Conservation (phyloP, 2,329 filamentous ascomycete genomes). For the Arthrinium phaeospermum region DNA sequence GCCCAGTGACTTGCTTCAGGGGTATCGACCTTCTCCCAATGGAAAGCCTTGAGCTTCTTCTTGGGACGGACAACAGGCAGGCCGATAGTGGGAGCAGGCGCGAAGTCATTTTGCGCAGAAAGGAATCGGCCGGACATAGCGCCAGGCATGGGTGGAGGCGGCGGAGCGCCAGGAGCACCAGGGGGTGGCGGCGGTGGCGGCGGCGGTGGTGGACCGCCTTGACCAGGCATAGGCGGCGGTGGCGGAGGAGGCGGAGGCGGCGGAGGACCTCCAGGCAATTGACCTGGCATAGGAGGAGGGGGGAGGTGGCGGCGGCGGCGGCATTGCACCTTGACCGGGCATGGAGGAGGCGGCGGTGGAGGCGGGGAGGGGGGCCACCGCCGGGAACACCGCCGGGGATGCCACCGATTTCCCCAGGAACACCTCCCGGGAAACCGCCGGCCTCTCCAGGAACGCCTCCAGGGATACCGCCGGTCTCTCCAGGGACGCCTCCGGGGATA, state of each 20-base stretch:
- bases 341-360: slow-evolving; percentile 1
- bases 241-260: slow-evolving; percentile 46
- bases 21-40: slow-evolving; percentile 98
- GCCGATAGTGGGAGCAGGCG: slow-evolving; percentile 63
- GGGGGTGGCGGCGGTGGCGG: slow-evolving; percentile 55
- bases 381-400: slow-evolving; percentile 23
- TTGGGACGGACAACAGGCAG: slow-evolving; percentile 87
- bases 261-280: slow-evolving; percentile 34
- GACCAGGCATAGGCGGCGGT: slow-evolving; percentile 33
- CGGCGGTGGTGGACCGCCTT: slow-evolving; percentile 37
- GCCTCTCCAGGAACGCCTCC: background rate
- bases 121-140: slow-evolving; percentile 79
- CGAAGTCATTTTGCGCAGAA: slow-evolving; percentile 63
- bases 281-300: slow-evolving; percentile 39
- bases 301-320: slow-evolving; percentile 40
- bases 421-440: background rate
- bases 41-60: slow-evolving; percentile 99
- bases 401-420: background rate
- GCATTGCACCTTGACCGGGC: slow-evolving; percentile 9
- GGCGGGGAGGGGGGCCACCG: background rate
- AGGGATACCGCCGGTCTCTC: background rate
- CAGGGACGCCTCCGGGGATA: background rate
- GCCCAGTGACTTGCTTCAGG: slow-evolving; percentile 94
- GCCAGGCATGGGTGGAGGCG: slow-evolving; percentile 69
- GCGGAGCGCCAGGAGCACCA: slow-evolving; percentile 47